Conservation (phyloP, 495 filamentous ascomycete genomes). For the Hypoxylon perforatum region DNA sequence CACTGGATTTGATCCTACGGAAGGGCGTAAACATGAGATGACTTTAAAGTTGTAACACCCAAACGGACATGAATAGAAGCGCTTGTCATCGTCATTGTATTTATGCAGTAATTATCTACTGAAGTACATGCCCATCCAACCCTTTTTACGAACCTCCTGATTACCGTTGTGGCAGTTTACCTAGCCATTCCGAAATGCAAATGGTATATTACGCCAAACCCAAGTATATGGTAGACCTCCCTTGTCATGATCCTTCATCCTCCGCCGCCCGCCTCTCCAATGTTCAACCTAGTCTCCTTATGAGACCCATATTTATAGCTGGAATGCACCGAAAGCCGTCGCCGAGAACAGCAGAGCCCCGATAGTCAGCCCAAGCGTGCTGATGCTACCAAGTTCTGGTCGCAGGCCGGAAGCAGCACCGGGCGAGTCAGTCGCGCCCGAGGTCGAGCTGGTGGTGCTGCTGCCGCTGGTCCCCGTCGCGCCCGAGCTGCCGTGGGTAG, state of each 20-base stretch:
- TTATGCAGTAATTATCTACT: slow-evolving; percentile 17
- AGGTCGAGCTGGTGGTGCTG: background rate
- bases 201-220: slow-evolving; percentile 31
- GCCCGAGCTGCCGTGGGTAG: slow-evolving; percentile 36
- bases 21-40: too few relatives aligned
- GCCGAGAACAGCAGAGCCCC: slow-evolving; percentile 41
- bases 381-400: slow-evolving; percentile 29
- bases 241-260: background rate
- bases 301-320: slow-evolving; percentile 14
- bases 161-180: slow-evolving; percentile 1
- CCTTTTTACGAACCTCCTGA: background rate
- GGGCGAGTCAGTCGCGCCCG: slow-evolving; percentile 13
- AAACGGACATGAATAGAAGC: background rate
- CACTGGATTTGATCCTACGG: too few relatives aligned
- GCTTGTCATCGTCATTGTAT: background rate
- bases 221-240: background rate
- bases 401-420: slow-evolving; percentile 30
- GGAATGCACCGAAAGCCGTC: slow-evolving; percentile 41
- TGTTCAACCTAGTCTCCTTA: background rate
- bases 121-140: background rate
- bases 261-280: background rate
- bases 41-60: too few relatives aligned
- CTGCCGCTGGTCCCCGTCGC: background rate
- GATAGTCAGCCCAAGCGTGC: slow-evolving; percentile 33
- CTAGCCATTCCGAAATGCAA: slow-evolving; percentile 12